Percentiles rank a stretch among this genome's conserved stretches.
Conservation (phyloP, 306 rosid genomes). For the Corylus avellana region DNA sequence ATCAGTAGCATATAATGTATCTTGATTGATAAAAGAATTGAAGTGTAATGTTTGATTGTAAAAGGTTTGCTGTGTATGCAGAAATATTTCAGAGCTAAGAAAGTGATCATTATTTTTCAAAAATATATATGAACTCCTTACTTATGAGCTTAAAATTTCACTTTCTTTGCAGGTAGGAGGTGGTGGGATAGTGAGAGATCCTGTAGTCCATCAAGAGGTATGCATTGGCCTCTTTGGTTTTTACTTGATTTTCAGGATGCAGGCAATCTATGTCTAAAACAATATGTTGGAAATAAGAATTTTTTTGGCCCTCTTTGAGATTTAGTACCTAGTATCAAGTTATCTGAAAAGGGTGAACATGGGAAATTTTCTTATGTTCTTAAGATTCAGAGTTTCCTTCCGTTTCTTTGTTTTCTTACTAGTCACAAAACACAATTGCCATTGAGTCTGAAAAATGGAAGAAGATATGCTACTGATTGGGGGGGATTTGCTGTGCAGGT, state of each 20-base stretch:
- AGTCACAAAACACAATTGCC: neutral
- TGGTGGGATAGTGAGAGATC: slow-evolving; percentile 59
- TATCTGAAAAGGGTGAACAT: neutral
- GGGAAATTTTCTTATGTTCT: neutral
- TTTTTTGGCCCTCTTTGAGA: neutral
- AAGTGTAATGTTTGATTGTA: neutral
- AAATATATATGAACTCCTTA: neutral
- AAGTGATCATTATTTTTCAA: neutral
- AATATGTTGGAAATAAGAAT: neutral
- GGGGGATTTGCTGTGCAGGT: slow-evolving; percentile 47
- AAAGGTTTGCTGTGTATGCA: neutral
- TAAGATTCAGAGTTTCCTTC: neutral
- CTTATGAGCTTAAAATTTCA: slow-evolving; percentile 7
- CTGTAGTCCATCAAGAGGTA: slow-evolving; percentile 54
- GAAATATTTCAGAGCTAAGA: neutral
- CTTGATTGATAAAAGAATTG: neutral
- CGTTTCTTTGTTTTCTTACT: neutral
- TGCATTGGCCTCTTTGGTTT: neutral
- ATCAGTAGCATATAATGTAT: neutral
- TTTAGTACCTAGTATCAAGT: neutral
- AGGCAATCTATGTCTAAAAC: neutral
- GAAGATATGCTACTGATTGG: neutral
- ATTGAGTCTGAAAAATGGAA: neutral
- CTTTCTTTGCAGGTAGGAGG: slow-evolving; percentile 48
- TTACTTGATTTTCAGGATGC: neutral